Evolutionary conservation across 495 filamentous ascomycete genomes (phyloP), one percentile per base, ranked within the genome.

Genomic region (Penicillium coprophilum): DNA sequence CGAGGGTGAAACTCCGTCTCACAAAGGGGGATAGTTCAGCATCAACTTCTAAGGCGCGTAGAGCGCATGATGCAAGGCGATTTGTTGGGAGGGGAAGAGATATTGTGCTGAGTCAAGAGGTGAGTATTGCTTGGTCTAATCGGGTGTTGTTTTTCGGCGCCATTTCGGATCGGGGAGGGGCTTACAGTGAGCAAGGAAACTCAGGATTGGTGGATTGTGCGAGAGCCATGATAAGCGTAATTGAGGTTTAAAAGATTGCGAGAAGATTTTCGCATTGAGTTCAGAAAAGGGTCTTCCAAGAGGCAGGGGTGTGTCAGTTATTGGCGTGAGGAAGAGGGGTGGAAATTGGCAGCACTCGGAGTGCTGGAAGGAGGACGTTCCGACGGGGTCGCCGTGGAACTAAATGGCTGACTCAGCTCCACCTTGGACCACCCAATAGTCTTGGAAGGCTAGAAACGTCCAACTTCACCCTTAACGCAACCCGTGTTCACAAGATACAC

Each of bases 21-120:
- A 97, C 94, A 21, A 89, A 82, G 4, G 86, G 80, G 11, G 94
- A 97, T 24, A 97, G 80, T 65, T 98, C 94, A 59, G 85, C 76
- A 73, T 98, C 94, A 48, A 98, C 94, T 52, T 84, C 77, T 40
- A 98, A 76, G 28, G 91, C 82, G 62, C 81, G 84, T 8, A 88
- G 80, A 34, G 94, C 91, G 34, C 87, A 83, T 23, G 80, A 82
- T 9, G 93, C 92, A 34, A 97, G 85, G 56, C 86, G 87, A 31
- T 86, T 74, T 45, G 86, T 89, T 21, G 92, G 94, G 61, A 98
- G 86, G 32, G 95, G 94, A 46, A 96, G 77, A 55, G 84, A 79
- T 59, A 97, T 84, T 23, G 79, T 86, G 56, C 93, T 96, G 63
- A 34, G 23, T 36, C 45, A 24, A 31, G 9, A 6, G 10, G 17